Evolutionary conservation across 192 early-diverging fungal genomes (phyloP).

Genomic region (Geranomyces michiganensis): DNA sequence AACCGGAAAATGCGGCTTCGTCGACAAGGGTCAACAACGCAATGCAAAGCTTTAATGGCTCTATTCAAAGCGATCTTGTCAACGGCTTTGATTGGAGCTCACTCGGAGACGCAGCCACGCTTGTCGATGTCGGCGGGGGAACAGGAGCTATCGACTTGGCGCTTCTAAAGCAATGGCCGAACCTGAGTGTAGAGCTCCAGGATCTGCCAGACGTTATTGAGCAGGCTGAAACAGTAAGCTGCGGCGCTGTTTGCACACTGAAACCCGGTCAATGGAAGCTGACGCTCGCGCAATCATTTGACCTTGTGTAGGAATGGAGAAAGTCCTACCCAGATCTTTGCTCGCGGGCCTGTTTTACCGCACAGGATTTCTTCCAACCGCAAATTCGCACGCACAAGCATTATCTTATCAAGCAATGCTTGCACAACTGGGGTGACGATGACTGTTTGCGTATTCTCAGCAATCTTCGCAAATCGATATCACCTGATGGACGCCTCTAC

Average conservation of each 20-base stretch:
- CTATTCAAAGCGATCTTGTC: slow-evolving; percentile 6
- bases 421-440: slow-evolving; percentile 2
- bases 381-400: not conserved
- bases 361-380: no score
- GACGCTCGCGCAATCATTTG: no score
- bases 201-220: slow-evolving; percentile 12
- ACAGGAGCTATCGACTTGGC: not conserved
- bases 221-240: not conserved
- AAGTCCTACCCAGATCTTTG: no score
- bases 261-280: no score
- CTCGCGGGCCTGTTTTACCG: no score
- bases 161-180: not conserved
- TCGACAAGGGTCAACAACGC: slow-evolving; percentile 4
- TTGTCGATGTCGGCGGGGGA: not conserved
- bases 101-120: not conserved
- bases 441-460: slow-evolving; percentile 6
- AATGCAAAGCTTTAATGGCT: not conserved
- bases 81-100: slow-evolving; percentile 4
- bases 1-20: not conserved
- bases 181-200: slow-evolving; percentile 1
- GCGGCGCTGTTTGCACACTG: no score
- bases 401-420: slow-evolving; percentile 1
- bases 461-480: slow-evolving; percentile 8
- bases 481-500: not conserved
- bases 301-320: no score